phyloP scores from a whole-genome alignment of 176 grass and related monocot genomes.

The Musa acuminata region DNA sequence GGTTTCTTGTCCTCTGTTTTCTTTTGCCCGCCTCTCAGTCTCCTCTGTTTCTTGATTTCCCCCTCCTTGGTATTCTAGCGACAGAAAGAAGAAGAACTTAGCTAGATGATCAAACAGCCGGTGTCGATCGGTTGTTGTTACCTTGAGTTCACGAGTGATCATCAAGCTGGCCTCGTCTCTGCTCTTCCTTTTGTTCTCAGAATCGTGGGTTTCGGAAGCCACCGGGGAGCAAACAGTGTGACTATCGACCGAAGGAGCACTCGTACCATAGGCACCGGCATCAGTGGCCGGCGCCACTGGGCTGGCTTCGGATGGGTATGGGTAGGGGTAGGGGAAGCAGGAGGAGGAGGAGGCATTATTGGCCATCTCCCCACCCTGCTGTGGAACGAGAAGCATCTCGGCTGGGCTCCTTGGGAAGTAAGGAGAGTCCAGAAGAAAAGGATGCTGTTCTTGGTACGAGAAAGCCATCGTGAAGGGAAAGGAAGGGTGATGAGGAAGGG shows the following conservation, averaged over 20 bases:
- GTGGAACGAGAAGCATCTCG: no score
- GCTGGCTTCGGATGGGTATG: no score
- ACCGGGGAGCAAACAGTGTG: no score
- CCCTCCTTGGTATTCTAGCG: conserved; percentile 13
- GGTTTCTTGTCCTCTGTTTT: conserved; percentile 8
- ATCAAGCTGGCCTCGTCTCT: background rate
- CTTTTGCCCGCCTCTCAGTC: conserved; percentile 1
- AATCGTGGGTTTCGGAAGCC: background rate
- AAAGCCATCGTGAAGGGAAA: no score
- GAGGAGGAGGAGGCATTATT: no score
- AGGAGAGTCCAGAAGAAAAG: no score
- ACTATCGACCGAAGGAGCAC: background rate
- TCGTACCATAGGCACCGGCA: conserved; percentile 4
- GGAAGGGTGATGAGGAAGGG: no score
- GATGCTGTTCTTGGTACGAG: no score
- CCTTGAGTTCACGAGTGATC: background rate
- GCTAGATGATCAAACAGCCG: background rate
- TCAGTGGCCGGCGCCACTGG: background rate
- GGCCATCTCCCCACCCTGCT: no score
- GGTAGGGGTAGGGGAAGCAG: no score
- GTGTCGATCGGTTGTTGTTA: background rate
- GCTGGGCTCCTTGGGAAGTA: no score
- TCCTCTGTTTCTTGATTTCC: background rate
- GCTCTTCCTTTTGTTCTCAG: conserved; percentile 7
- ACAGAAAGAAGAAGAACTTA: background rate